Evolutionary conservation across 306 rosid genomes (phyloP).

Genomic region (Oxytropis ochrocephala): DNA sequence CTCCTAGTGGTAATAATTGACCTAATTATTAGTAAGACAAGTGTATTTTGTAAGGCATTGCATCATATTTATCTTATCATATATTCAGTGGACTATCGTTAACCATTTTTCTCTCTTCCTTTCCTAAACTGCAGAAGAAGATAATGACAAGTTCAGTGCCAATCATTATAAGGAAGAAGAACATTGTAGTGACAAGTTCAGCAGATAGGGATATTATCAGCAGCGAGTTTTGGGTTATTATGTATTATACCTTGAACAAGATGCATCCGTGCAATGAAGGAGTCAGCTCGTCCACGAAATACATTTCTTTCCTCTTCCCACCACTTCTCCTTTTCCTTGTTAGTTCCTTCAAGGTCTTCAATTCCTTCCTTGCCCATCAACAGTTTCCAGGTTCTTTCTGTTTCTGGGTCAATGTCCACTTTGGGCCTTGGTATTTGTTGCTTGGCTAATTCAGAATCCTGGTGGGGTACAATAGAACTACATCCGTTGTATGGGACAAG

Average conservation of each 20-base stretch:
- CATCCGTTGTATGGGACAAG: conserved; percentile 61
- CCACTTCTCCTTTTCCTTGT: conserved; percentile 65
- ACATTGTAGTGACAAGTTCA: not conserved
- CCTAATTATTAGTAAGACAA: not conserved
- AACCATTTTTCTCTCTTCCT: not conserved
- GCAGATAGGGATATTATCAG: not conserved
- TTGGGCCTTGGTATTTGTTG: conserved; percentile 62
- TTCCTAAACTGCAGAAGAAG: not conserved
- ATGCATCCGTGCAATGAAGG: conserved; percentile 95
- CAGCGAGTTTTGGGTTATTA: conserved; percentile 15
- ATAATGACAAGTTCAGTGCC: not conserved
- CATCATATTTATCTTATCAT: not conserved
- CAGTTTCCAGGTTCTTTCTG: conserved; percentile 85
- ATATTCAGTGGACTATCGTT: not conserved
- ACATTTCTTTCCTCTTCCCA: conserved; percentile 89
- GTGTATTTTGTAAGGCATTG: not conserved
- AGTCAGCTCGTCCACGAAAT: conserved; percentile 77
- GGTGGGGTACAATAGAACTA: conserved; percentile 57
- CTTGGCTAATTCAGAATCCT: conserved; percentile 32
- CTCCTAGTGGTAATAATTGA: not conserved
- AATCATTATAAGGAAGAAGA: not conserved
- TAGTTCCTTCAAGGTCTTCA: conserved; percentile 43
- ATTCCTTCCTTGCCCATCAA: conserved; percentile 78
- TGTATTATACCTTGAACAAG: conserved; percentile 81
- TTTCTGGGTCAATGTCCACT: conserved; percentile 87